Percentiles rank a stretch among this genome's conserved stretches.
Evolutionary conservation across 441 rosid species (phyloP).

Genomic region (Jatropha podagrica): DNA sequence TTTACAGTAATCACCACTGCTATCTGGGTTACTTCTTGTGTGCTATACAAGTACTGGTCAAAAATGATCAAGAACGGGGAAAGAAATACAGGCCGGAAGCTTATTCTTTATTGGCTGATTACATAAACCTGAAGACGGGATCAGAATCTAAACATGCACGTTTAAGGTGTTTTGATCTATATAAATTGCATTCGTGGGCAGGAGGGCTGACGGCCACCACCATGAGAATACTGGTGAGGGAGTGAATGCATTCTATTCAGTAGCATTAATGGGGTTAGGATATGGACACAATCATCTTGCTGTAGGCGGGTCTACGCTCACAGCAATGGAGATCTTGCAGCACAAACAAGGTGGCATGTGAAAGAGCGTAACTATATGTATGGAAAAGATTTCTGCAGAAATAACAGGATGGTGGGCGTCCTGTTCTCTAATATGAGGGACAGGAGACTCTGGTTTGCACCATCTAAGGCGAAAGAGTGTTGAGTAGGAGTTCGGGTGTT

Average conservation of each 20-base stretch:
- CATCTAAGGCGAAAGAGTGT: slow-evolving; percentile 73
- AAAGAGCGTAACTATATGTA: slow-evolving; percentile 54
- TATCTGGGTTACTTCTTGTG: slow-evolving; percentile 88
- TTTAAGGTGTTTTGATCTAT: slow-evolving; percentile 78
- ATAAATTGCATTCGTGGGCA: slow-evolving; percentile 93
- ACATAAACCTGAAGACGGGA: slow-evolving; percentile 60
- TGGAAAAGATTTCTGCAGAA: slow-evolving; percentile 54
- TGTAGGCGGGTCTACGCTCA: slow-evolving; percentile 56
- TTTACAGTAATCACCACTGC: slow-evolving; percentile 76
- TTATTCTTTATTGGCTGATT: slow-evolving; percentile 78
- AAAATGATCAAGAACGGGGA: slow-evolving; percentile 81
- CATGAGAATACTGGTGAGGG: slow-evolving; percentile 96
- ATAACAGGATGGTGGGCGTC: slow-evolving; percentile 82
- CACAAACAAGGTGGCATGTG: slow-evolving; percentile 90
- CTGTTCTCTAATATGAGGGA: slow-evolving; percentile 89
- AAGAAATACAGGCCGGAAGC: slow-evolving; percentile 78
- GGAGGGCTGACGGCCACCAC: slow-evolving; percentile 82
- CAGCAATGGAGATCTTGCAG: slow-evolving; percentile 87
- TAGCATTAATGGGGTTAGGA: slow-evolving; percentile 86
- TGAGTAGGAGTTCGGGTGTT: slow-evolving; percentile 88
- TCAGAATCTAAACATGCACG: slow-evolving; percentile 56
- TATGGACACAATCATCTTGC: slow-evolving; percentile 79
- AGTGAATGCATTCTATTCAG: slow-evolving; percentile 81
- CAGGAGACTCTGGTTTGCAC: slow-evolving; percentile 87
- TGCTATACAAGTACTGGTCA: slow-evolving; percentile 76